Evolutionary conservation across 73 alveolate genomes (phyloP).

Genomic region (Paramecium biaurelia): DNA sequence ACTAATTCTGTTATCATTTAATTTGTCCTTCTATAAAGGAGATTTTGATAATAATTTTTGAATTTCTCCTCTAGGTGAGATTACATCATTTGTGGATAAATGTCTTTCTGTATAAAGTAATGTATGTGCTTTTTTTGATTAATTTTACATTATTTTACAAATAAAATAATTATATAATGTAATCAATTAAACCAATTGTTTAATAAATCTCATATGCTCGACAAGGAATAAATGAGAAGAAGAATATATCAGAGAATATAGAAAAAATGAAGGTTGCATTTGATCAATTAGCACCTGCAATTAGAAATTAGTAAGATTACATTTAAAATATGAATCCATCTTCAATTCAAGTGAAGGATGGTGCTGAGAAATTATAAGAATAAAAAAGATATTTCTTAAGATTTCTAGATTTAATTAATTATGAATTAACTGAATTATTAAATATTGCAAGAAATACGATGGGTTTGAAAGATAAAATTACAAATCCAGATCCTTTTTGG

Average conservation of each 20-base stretch:
- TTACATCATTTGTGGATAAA: not conserved
- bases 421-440: conserved; percentile 3
- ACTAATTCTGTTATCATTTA: not conserved
- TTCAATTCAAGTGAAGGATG: not conserved
- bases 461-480: not conserved
- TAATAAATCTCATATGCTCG: conserved; percentile 12
- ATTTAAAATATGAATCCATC: conserved; percentile 45
- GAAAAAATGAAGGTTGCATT: conserved; percentile 35
- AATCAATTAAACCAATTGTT: conserved; percentile 20
- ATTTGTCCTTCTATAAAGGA: not conserved
- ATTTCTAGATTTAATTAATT: not conserved
- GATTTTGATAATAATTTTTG: not conserved
- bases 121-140: not conserved
- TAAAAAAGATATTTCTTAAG: not conserved
- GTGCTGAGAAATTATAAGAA: conserved; percentile 1
- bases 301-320: conserved; percentile 7
- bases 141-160: not conserved
- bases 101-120: not conserved
- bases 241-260: conserved; percentile 17
- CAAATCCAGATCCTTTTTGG: conserved; percentile 38
- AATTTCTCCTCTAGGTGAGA: not conserved
- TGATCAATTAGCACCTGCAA: conserved; percentile 47
- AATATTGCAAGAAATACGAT: not conserved
- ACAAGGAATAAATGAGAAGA: conserved; percentile 19
- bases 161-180: not conserved